phyloP scores from a whole-genome alignment of 148 eudicot species.

The Nyssa sinensis region DNA sequence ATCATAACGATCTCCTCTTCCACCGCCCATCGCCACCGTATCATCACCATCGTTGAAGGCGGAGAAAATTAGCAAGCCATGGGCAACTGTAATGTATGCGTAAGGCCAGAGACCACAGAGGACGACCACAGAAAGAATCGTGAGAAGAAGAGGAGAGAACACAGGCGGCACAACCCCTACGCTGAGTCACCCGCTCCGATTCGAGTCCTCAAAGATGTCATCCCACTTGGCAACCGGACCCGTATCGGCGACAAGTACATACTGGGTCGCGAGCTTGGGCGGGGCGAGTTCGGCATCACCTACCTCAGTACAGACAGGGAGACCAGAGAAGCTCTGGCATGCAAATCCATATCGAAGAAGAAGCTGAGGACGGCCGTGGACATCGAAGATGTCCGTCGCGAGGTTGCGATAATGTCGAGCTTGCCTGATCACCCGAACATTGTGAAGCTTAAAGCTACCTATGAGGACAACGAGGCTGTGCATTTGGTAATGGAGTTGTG shows the following conservation, averaged over 20 bases:
- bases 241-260: slow-evolving; percentile 66
- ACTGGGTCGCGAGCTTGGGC: slow-evolving; percentile 71
- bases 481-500: slow-evolving; percentile 91
- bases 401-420: slow-evolving; percentile 80
- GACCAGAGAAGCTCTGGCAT: slow-evolving; percentile 51
- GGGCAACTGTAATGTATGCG: slow-evolving; percentile 72
- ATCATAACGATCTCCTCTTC: slow-evolving; percentile 9
- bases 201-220: slow-evolving; percentile 58
- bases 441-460: slow-evolving; percentile 63
- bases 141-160: slow-evolving; percentile 22
- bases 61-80: slow-evolving; percentile 16
- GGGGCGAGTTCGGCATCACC: slow-evolving; percentile 83
- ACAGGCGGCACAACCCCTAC: slow-evolving; percentile 55
- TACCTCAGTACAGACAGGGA: slow-evolving; percentile 76
- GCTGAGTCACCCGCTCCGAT: slow-evolving; percentile 51
- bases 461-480: slow-evolving; percentile 83
- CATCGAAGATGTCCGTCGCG: slow-evolving; percentile 76
- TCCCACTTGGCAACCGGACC: slow-evolving; percentile 38
- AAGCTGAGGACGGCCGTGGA: slow-evolving; percentile 77
- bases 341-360: slow-evolving; percentile 73
- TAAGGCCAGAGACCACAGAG: slow-evolving; percentile 35
- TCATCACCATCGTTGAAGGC: slow-evolving; percentile 7
- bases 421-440: slow-evolving; percentile 72
- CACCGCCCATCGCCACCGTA: slow-evolving; percentile 4
- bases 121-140: slow-evolving; percentile 9